Conservation (phyloP, 2,329 filamentous ascomycete genomes). For the Beauveria asiatica region DNA sequence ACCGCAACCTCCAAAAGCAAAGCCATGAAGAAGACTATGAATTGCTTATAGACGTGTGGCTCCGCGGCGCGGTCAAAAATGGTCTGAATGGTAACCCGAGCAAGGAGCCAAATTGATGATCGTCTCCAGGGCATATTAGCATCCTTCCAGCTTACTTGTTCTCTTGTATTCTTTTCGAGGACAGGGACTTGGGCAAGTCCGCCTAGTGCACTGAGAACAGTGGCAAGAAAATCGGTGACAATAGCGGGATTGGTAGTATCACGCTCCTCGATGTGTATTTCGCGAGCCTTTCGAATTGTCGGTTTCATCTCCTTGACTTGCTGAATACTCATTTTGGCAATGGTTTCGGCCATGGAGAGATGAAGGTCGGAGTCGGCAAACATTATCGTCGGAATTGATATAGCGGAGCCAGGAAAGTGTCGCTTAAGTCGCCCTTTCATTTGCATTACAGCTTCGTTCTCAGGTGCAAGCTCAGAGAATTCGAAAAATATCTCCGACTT, state of each 20-base stretch:
- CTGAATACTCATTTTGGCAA: not conserved
- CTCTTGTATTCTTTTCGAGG: constrained; percentile 1
- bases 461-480: not conserved
- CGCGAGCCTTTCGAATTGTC: not conserved
- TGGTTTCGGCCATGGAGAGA: not conserved
- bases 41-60: constrained; percentile 37
- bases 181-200: not conserved
- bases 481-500: not conserved
- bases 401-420: not conserved
- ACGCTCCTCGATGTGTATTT: not conserved
- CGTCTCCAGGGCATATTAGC: constrained; percentile 19
- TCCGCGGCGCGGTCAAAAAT: constrained; percentile 8
- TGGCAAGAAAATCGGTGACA: constrained; percentile 1
- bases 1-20: constrained; percentile 22
- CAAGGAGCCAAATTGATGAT: constrained; percentile 43
- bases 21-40: constrained; percentile 39
- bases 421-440: not conserved
- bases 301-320: not conserved
- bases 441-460: not conserved
- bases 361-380: not conserved
- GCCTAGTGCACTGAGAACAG: not conserved
- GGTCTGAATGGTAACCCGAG: constrained; percentile 39
- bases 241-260: not conserved
- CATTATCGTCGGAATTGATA: not conserved
- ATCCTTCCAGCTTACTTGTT: not conserved